Evolutionary conservation across 495 filamentous ascomycete genomes (phyloP), one percentile per base, ranked within the genome.

Genomic region (Copromyces sp.): DNA sequence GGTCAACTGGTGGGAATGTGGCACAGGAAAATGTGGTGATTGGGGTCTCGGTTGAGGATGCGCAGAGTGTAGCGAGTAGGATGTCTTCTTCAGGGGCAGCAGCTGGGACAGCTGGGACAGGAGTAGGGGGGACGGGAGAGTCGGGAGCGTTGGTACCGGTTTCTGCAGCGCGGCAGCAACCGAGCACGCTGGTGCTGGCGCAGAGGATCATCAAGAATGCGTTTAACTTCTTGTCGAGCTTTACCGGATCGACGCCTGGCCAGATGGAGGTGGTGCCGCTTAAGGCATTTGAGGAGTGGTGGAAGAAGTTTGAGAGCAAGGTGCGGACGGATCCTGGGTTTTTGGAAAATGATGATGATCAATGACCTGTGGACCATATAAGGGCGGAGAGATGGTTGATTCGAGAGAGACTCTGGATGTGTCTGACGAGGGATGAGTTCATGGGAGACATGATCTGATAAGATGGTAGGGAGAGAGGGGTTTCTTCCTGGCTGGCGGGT

Each of bases 191-290:
- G 77, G 83, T 91, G 37, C 84, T 99, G 17, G 95, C 95, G 69
- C 94, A 97, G 83, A 83, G 93, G 72, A 97, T 99, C 73, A 97
- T 98, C 75, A 90, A 90, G 74, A 97, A 97, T 80, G 94, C 94
- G n/a, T 99, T 97, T 77, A 97, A 98, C 81, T 98, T 97, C 80
- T 84, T 99, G 61, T 90, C 94, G 32, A 92, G 94, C 76, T 98
- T 97, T 85, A 91, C 91, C 61, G 86, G 85, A 12, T 65, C 29
- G 68, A 82, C 80, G 77, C 80, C 81, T 0, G 83, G 83, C 17
- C 76, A 88, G 12, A 87, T 91, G 69, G 95, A 98, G 79, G 89
- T 96, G 14, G 92, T 99, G 32, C 93, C 96, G 41, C 78, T 99
- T 71, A 93, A 90, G 83, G 91, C 90, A 14, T 98, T 99, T 81